These are phyloP conservation scores for Onygenales sp. DNA, from an alignment of 2,329 filamentous ascomycete genomes.

Conservation along the genomic window DNA sequence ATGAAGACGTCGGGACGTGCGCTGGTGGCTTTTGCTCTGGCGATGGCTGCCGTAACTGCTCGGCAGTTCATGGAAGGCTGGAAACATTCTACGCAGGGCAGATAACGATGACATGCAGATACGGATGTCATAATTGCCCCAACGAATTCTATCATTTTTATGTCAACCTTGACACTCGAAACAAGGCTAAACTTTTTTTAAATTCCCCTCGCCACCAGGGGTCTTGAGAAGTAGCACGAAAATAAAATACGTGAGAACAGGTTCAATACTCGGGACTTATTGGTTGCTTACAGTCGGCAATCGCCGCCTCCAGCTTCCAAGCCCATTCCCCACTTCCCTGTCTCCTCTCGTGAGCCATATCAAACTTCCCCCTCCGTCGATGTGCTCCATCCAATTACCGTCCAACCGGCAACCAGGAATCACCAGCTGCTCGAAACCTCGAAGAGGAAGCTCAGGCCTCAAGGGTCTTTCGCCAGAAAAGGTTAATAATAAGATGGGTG, in stretches of 20 bases:
- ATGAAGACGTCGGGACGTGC: not conserved
- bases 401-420: too few species aligned
- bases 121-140: too few species aligned
- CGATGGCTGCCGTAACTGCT: not conserved
- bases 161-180: too few species aligned
- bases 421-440: not conserved
- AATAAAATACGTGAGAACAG: too few species aligned
- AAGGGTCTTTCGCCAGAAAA: not conserved
- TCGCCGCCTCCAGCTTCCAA: not conserved
- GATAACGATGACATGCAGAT: not conserved
- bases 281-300: slow-evolving; percentile 1
- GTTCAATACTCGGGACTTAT: not conserved
- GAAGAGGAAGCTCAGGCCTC: not conserved
- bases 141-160: too few species aligned
- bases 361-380: not conserved
- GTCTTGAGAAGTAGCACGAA: not conserved
- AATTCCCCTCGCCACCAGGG: not conserved
- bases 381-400: not conserved
- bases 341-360: not conserved
- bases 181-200: too few species aligned
- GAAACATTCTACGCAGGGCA: not conserved
- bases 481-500: too few species aligned
- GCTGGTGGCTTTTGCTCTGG: not conserved
- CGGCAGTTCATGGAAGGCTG: not conserved
- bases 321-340: not conserved